Evolutionary conservation across 2,329 filamentous ascomycete genomes (phyloP).

Genomic region (Onygenales sp.): DNA sequence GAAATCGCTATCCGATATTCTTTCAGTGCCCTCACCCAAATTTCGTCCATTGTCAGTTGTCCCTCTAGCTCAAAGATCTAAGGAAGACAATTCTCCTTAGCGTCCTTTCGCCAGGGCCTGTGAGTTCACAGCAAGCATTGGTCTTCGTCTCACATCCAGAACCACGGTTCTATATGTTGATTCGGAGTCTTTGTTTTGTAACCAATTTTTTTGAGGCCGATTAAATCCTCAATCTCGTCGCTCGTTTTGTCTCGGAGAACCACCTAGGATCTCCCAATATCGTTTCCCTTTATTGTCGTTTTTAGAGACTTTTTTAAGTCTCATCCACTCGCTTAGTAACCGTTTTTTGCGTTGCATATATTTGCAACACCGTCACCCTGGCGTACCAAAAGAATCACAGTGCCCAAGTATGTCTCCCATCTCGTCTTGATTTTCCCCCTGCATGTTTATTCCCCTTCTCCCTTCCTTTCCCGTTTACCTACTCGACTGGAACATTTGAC

Average conservation of each 20-base stretch:
- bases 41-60: neutral
- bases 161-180: constrained; percentile 23
- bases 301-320: constrained; percentile 25
- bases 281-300: constrained; percentile 22
- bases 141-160: constrained; percentile 15
- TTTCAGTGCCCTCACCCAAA: neutral
- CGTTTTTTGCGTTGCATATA: constrained; percentile 32
- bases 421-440: constrained; percentile 2
- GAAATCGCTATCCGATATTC: neutral
- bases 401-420: constrained; percentile 32
- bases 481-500: constrained; percentile 8
- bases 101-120: constrained; percentile 12
- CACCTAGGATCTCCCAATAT: constrained; percentile 24
- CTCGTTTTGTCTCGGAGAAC: constrained; percentile 36
- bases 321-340: constrained; percentile 39
- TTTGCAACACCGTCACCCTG: constrained; percentile 41
- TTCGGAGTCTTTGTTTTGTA: constrained; percentile 23
- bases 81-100: constrained; percentile 8
- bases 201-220: constrained; percentile 23
- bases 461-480: constrained; percentile 8
- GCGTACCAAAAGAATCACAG: constrained; percentile 38
- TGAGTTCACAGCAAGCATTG: neutral
- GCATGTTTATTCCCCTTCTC: constrained; percentile 15
- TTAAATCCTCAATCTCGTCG: constrained; percentile 26
- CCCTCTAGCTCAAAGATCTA: neutral